A percentile compares a stretch with the other conserved stretches of the same genome.
Conservation (phyloP, 2,329 filamentous ascomycete species). For the Colletotrichum eleusines region DNA sequence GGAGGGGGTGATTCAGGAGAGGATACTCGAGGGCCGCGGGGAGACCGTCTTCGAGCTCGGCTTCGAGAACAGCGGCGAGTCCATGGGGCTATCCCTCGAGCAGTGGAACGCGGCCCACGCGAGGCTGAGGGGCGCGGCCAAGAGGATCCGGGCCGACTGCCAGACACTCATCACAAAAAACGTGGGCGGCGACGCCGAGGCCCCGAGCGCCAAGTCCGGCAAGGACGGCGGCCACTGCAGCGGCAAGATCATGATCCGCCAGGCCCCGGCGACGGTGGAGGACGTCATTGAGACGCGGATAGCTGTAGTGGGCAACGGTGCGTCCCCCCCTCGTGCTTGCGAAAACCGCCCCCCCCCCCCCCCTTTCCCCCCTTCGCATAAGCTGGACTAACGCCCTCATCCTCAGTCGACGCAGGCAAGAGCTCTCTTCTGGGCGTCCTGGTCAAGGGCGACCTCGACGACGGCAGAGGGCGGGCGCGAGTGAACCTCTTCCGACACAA, state of each 20-base stretch:
- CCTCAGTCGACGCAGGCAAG: conserved; percentile 91
- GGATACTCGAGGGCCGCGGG: conserved; percentile 85
- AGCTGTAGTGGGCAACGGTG: conserved; percentile 94
- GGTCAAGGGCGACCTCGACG: conserved; percentile 94
- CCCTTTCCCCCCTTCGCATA: background rate
- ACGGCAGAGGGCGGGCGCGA: conserved; percentile 91
- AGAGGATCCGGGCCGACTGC: conserved; percentile 77
- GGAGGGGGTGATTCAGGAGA: conserved; percentile 71
- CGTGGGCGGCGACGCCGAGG: conserved; percentile 82
- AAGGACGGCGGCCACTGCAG: conserved; percentile 81
- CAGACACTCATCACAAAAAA: conserved; percentile 90
- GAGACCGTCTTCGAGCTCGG: conserved; percentile 94
- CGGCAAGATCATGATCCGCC: conserved; percentile 89
- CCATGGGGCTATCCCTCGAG: conserved; percentile 79
- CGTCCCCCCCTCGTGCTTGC: conserved; percentile 42
- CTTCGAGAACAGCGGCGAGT: conserved; percentile 88
- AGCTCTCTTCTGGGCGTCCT: conserved; percentile 95
- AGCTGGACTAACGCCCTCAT: background rate
- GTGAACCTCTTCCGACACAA: conserved; percentile 98
- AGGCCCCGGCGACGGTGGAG: conserved; percentile 79
- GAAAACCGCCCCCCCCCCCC: background rate
- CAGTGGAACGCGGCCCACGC: conserved; percentile 82
- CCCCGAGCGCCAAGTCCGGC: conserved; percentile 67
- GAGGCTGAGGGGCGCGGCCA: conserved; percentile 74
- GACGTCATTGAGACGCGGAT: conserved; percentile 96